A percentile compares a stretch with the other conserved stretches of the same genome.
These are phyloP conservation scores for Crucibulum laeve DNA, from an alignment of 768 basidiomycete genomes.

Conservation along the genomic window DNA sequence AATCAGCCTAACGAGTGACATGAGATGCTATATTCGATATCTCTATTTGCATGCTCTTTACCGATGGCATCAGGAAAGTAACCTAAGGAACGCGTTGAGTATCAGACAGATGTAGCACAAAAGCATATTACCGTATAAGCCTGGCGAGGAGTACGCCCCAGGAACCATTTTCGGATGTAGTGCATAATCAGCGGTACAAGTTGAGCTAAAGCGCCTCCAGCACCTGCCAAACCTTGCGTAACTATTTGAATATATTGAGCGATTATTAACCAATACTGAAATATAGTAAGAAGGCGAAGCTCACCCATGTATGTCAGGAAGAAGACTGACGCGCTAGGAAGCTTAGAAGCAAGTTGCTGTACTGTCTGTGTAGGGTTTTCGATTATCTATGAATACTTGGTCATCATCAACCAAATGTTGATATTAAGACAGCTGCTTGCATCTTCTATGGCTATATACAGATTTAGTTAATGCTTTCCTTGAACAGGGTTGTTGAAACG, in stretches of 20 bases:
- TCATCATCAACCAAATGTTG: background rate
- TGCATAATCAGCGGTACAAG: constrained; percentile 49
- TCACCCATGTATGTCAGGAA: constrained; percentile 58
- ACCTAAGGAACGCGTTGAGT: constrained; percentile 18
- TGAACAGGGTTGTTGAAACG: constrained; percentile 1
- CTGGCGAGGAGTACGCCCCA: constrained; percentile 65
- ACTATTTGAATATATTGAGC: too few relatives aligned
- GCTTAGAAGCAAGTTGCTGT: constrained; percentile 36
- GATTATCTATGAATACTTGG: constrained; percentile 25
- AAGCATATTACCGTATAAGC: constrained; percentile 34
- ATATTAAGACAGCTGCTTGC: constrained; percentile 8
- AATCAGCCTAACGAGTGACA: constrained; percentile 33
- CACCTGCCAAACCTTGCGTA: constrained; percentile 49
- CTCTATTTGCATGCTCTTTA: constrained; percentile 14
- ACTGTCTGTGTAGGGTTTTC: constrained; percentile 39
- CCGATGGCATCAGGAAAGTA: constrained; percentile 52
- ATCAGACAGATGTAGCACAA: background rate
- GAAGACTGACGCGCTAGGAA: constrained; percentile 58
- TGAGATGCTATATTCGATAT: background rate
- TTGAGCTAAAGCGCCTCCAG: constrained; percentile 50
- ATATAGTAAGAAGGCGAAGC: constrained; percentile 1
- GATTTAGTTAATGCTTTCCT: background rate
- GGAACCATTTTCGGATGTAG: constrained; percentile 58
- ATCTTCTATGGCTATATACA: constrained; percentile 21
- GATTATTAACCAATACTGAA: background rate